These are phyloP conservation scores for Pichia sp. DNA, from an alignment of 1,139 yeast genomes.

Conservation along the genomic window DNA sequence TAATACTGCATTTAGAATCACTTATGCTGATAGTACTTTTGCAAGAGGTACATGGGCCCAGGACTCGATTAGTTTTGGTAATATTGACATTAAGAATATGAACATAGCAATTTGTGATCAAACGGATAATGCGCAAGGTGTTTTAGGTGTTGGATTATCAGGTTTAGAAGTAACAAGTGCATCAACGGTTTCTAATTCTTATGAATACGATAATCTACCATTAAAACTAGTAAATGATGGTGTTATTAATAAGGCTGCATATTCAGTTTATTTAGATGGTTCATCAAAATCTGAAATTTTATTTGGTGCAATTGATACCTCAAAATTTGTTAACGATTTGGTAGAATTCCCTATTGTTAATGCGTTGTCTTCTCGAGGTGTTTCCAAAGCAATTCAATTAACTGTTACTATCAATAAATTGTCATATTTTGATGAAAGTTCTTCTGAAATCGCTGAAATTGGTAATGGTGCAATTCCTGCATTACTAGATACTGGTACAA, in stretches of 20 bases:
- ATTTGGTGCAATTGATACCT: conserved; percentile 54
- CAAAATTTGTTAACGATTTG: conserved; percentile 44
- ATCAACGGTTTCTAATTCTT: conserved; percentile 16
- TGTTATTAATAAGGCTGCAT: conserved; percentile 42
- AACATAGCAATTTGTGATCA: conserved; percentile 54
- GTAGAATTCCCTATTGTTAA: conserved; percentile 42
- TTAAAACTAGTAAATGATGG: conserved; percentile 49
- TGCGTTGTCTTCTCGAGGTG: conserved; percentile 28
- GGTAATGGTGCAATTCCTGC: conserved; percentile 39
- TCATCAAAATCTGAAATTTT: conserved; percentile 40
- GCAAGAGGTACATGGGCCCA: conserved; percentile 64
- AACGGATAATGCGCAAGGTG: conserved; percentile 50
- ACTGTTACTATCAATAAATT: conserved; percentile 39
- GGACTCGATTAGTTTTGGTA: conserved; percentile 44
- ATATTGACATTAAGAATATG: conserved; percentile 38
- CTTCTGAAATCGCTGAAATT: conserved; percentile 27
- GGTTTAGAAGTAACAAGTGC: conserved; percentile 40
- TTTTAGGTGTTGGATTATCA: conserved; percentile 55
- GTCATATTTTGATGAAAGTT: neutral
- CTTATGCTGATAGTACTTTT: conserved; percentile 57
- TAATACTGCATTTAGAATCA: conserved; percentile 42
- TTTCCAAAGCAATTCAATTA: conserved; percentile 31
- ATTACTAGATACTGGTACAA: conserved; percentile 62
- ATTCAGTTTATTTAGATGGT: conserved; percentile 46
- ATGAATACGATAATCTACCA: conserved; percentile 50